Evolutionary conservation across 2,329 filamentous ascomycete genomes (phyloP), one percentile per base, ranked within the genome.

Genomic region (Pyrenophora tritici-repentis): DNA sequence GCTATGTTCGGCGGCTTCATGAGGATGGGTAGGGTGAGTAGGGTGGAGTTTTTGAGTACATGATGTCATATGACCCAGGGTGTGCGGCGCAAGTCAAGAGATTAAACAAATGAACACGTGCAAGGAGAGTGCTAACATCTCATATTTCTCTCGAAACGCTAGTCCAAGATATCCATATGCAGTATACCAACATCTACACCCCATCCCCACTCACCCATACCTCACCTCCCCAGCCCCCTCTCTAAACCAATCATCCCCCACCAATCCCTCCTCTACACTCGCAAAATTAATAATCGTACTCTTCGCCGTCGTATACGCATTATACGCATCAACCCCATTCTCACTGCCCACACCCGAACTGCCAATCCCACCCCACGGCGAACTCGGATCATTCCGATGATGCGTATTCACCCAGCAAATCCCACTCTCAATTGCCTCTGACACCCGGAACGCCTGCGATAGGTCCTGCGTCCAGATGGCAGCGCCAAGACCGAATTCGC

Each of bases 261-360:
- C 76, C 16, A 82, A 59, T 1, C 67, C 66, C 59, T 86, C 82
- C 43, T 83, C 79, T 0, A 73, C 72, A 0, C 79, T 78, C 0
- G 84, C 86, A 59, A 87, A 90, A 66, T 88, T 90, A 55, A 90
- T 81, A 24, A 88, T 83, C 0, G 83, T 86, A 65, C 86, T 88
- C 74, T 87, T 88, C 10, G 80, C 80, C 26, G 72, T 74, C 0
- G 76, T 78, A 44, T 79, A 79, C 2, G 74, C 72, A 48, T 73
- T 65, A 38, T 76, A 78, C 0, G 75, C 75, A 57, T 77, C 87
- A 0, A 85, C 60, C 0, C 87, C 87, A 62, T 90, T 90, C 75
- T 91, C 88, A 53, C 86, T 89, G 1, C 87, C 87, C 0, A 90
- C 80, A 1, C 87, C 87, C 1, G 81, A 79, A 31, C 76, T 76